Base-by-base conservation (phyloP, 1,284 basidiomycete species). In the Ganoderma sp. region DNA sequence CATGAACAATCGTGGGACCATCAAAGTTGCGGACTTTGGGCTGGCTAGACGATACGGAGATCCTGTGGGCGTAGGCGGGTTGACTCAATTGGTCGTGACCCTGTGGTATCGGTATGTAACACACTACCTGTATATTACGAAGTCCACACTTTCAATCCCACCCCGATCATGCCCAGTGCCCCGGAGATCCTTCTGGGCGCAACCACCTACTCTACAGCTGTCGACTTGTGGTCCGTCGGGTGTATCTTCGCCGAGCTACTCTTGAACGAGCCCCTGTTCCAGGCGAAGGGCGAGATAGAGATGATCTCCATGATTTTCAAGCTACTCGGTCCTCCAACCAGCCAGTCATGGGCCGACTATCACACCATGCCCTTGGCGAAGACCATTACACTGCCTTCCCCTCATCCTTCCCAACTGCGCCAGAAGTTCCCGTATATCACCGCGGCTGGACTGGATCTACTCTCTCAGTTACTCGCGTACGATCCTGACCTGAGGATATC, bases 211-310 rank as follows among this genome's bases (percentile, higher is more conserved):
- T 94, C 95, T 10, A 98, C 97, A 12, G 93, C 97, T 1, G 91
- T 99, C 73, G 98, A 99, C 79, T 92, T 99, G 90, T 99, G 98
- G 98, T 98, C 96, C 60, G 92, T 99, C n/a, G 98, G 98, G 4
- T 99, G 98, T 83, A 99, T 99, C 74, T 99, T 99, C 78, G 97
- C 94, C 32, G 98, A 99, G 79, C 85, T 99, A 54, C 88, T 99
- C 73, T 85, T 96, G 73, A 95, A 95, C 72, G 95, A 97, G 78
- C 96, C 98, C 0, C 83, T 99, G 15, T 96, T 99, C 77, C 96
- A 96, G 78, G 97, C 97, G n/a, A 93, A 96, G 77, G 91, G 92
- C 59, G 98, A 99, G 79, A 84, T 97, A 15, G 97, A 99, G 77
- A 91, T 99, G 73, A 84, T 99, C 63, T 88, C 88, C 58, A 93